These are phyloP conservation scores for Pichia cephalocereana DNA, from an alignment of 805 yeast genomes.

Conservation along the genomic window DNA sequence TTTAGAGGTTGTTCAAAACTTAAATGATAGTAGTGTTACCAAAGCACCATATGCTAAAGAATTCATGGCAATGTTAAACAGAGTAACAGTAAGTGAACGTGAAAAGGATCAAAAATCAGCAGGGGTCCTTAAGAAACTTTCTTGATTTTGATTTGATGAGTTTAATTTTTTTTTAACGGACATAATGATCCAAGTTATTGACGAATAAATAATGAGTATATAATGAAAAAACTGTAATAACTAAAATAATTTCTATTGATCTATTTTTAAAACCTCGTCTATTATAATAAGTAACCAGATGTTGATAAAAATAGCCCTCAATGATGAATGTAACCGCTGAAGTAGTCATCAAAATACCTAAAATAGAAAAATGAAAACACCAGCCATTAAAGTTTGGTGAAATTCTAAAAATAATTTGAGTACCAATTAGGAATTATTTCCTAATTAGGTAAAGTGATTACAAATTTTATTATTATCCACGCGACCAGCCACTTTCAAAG, in stretches of 20 bases:
- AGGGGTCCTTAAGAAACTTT: constrained; percentile 16
- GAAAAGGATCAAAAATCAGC: constrained; percentile 18
- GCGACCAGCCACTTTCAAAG: background rate
- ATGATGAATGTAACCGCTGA: too few species aligned
- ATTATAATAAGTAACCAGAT: too few species aligned
- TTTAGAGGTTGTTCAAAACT: constrained; percentile 41
- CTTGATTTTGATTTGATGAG: background rate
- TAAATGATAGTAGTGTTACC: constrained; percentile 40
- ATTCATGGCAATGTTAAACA: constrained; percentile 30
- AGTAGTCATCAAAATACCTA: background rate
- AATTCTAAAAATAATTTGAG: background rate
- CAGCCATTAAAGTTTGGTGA: background rate
- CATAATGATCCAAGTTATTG: too few species aligned
- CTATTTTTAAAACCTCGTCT: too few species aligned
- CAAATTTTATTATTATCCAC: background rate
- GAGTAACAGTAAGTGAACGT: constrained; percentile 29
- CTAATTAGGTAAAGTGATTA: background rate
- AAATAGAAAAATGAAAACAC: background rate
- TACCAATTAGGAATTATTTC: background rate
- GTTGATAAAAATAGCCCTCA: background rate
- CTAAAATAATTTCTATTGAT: too few species aligned
- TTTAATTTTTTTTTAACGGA: too few species aligned
- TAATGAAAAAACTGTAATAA: too few species aligned
- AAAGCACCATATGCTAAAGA: constrained; percentile 52
- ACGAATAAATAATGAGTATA: too few species aligned